Base-by-base conservation (phyloP, 2,329 filamentous ascomycete species). In the Calonectria montana region DNA sequence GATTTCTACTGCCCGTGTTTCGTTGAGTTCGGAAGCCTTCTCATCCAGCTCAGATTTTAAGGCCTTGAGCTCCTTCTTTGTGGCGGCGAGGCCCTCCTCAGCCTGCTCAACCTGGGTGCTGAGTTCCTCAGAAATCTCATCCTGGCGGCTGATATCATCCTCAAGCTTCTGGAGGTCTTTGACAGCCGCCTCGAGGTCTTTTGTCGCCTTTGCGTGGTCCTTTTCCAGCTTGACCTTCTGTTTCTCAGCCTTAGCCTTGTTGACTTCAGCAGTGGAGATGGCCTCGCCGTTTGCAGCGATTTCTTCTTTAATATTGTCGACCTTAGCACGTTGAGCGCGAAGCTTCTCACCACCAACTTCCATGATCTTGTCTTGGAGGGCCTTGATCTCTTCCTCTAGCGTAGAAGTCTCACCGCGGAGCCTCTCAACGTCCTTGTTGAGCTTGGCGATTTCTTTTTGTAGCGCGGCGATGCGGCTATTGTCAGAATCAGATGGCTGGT, bases 291-390 rank as follows among this genome's bases (percentile, higher is more conserved):
- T 89, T 15, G 92, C 91, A 59, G 93, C 88, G 68, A 98, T 95
- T 81, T 97, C 93, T 78, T 95, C 94, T 82, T 97, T 98, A 74
- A 97, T 87, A 8, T 92, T 90, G 81, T 98, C 96, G 39, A 99
- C 95, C 86, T 94, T 97, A 73, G 94, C 92, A 78, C 97, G 96
- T 82, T 99, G 96, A 21, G 93, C 91, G 67, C 97, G 93, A 21
- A 99, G 91, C 84, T 94, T 95, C 79, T 98, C 95, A 84, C 97
- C 97, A 80, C 97, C 97, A 74, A 98, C 93, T 83, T 98, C 93
- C 97, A 99, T 98, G 80, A 99, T 99, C 87, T 96, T 97, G 88
- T 97, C 93, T 81, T 99, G 96, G 1, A 99, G 88, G 23, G 89
- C 89, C 84, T 97, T 96, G 84, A 99, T 98, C 83, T 98, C 97